phyloP scores from a whole-genome alignment of 805 yeast species.

The Candida taoyuanica region DNA sequence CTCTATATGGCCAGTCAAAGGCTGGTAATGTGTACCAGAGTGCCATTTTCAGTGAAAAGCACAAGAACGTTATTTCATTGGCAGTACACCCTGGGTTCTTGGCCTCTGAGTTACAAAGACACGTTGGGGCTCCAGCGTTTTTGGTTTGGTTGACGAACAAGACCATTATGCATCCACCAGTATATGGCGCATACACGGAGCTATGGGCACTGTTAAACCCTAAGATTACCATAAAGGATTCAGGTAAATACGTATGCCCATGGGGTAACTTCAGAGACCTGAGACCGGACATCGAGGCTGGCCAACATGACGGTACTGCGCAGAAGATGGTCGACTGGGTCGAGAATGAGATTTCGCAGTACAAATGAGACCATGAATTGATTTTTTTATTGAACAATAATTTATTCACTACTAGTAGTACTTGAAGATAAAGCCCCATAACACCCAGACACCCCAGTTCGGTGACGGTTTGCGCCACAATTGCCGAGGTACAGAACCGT shows the following conservation, averaged over 20 bases:
- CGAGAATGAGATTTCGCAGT: slow-evolving; percentile 23
- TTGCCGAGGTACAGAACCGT: background rate
- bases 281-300: slow-evolving; percentile 34
- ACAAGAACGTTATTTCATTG: slow-evolving; percentile 30
- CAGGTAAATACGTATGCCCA: slow-evolving; percentile 37
- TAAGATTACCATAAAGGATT: slow-evolving; percentile 28
- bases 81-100: slow-evolving; percentile 41
- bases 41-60: slow-evolving; percentile 31
- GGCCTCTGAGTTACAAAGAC: slow-evolving; percentile 32
- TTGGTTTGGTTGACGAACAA: background rate
- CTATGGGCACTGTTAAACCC: slow-evolving; percentile 40
- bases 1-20: slow-evolving; percentile 38
- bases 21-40: slow-evolving; percentile 36
- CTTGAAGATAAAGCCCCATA: too few relatives aligned
- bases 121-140: slow-evolving; percentile 5
- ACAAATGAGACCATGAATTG: too few relatives aligned
- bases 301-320: slow-evolving; percentile 30
- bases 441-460: too few relatives aligned
- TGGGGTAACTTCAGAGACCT: slow-evolving; percentile 37
- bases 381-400: too few relatives aligned
- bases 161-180: slow-evolving; percentile 6
- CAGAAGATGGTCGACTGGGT: slow-evolving; percentile 32
- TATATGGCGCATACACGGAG: slow-evolving; percentile 41
- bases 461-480: too few relatives aligned
- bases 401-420: too few relatives aligned